A percentile compares a stretch with the other conserved stretches of the same genome.
Evolutionary conservation across 2,329 filamentous ascomycete species (phyloP).

Genomic region (Ciborinia camelliae): DNA sequence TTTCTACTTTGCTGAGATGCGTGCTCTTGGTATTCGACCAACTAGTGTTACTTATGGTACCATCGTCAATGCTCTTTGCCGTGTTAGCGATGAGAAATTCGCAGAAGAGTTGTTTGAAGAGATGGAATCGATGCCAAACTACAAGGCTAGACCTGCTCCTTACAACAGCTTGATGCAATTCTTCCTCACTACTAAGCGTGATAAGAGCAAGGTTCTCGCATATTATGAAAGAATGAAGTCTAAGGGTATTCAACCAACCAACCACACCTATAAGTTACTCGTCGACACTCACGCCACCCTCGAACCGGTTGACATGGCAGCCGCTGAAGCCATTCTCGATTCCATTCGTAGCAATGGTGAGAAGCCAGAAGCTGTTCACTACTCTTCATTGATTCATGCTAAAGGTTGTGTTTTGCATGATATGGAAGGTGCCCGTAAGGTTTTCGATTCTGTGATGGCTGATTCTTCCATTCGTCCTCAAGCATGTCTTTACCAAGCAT

Average conservation of each 20-base stretch:
- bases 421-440: conserved; percentile 72
- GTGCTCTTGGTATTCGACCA: conserved; percentile 83
- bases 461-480: conserved; percentile 67
- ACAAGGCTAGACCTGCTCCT: conserved; percentile 93
- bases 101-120: conserved; percentile 97
- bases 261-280: conserved; percentile 95
- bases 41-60: conserved; percentile 98
- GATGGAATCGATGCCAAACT: conserved; percentile 98
- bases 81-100: conserved; percentile 95
- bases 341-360: conserved; percentile 72
- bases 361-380: conserved; percentile 86
- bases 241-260: conserved; percentile 82
- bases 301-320: conserved; percentile 83
- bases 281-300: conserved; percentile 94
- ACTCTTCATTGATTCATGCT: conserved; percentile 91
- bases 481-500: conserved; percentile 87
- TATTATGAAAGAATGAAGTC: conserved; percentile 95
- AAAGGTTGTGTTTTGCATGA: conserved; percentile 93
- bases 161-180: conserved; percentile 99
- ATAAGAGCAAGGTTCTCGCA: conserved; percentile 85
- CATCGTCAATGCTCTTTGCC: conserved; percentile 94
- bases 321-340: conserved; percentile 78
- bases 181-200: conserved; percentile 95
- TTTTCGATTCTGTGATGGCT: conserved; percentile 78
- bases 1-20: conserved; percentile 98